Conservation (phyloP, 345 rosid genomes). For the Acer negundo region DNA sequence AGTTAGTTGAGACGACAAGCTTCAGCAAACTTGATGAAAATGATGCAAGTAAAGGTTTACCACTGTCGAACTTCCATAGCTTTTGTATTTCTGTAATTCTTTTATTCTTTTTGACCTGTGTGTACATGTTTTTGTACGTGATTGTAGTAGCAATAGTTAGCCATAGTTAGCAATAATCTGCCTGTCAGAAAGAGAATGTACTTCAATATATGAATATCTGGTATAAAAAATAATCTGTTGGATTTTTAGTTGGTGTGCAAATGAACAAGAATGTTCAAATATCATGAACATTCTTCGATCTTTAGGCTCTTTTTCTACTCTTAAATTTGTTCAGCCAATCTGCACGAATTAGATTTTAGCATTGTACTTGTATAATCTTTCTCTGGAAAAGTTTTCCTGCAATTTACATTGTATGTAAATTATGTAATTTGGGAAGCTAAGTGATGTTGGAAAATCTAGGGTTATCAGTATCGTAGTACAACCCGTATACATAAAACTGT, state of each 20-base stretch:
- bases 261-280: too few species aligned
- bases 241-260: too few species aligned
- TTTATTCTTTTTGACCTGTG: slow-evolving; percentile 2
- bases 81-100: background rate
- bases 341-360: background rate
- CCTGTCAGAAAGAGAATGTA: background rate
- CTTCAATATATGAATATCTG: background rate
- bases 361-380: too few species aligned
- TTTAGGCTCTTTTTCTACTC: background rate
- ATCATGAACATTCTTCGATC: background rate
- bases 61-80: background rate
- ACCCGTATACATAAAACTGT: too few species aligned
- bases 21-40: slow-evolving; percentile 10
- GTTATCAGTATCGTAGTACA: too few species aligned
- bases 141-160: too few species aligned
- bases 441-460: too few species aligned
- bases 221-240: too few species aligned
- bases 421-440: too few species aligned
- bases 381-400: too few species aligned
- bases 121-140: background rate
- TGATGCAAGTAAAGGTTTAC: slow-evolving; percentile 20
- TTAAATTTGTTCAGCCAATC: background rate
- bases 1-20: slow-evolving; percentile 6
- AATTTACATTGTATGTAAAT: too few species aligned
- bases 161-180: background rate